Evolutionary conservation across 2,329 filamentous ascomycete species (phyloP).

Genomic region (Camillea tinctor): DNA sequence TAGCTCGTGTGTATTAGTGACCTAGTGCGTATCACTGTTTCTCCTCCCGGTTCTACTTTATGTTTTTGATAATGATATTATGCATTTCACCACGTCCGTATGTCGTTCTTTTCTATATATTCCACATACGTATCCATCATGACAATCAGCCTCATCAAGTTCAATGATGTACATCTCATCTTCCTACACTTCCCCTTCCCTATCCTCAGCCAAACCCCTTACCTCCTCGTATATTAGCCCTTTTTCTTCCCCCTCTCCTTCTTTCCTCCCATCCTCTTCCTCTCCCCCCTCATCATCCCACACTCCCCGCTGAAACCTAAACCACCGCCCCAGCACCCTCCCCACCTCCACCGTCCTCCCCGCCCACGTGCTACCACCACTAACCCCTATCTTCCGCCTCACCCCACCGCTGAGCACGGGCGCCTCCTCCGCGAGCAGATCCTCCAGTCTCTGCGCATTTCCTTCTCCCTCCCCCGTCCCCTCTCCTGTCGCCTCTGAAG

Average conservation of each 20-base stretch:
- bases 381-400: conserved; percentile 40
- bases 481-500: conserved; percentile 3
- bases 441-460: conserved; percentile 24
- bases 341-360: conserved; percentile 58
- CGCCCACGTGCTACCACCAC: conserved; percentile 52
- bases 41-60: background rate
- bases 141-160: background rate
- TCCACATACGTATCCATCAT: background rate
- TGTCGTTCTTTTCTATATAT: background rate
- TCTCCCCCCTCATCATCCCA: conserved; percentile 29
- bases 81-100: background rate
- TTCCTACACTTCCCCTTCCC: background rate
- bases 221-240: too few species aligned
- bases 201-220: background rate
- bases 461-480: conserved; percentile 17
- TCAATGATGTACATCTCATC: background rate
- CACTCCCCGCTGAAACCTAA: conserved; percentile 46
- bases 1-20: too few species aligned
- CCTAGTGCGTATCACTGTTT: background rate
- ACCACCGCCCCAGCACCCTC: conserved; percentile 65
- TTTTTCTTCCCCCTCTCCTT: conserved; percentile 10
- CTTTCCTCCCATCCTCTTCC: conserved; percentile 8
- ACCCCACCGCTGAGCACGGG: conserved; percentile 61
- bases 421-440: conserved; percentile 50
- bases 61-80: background rate